Conservation (phyloP, 257 asterid genomes). For the Knoxia roxburghii region DNA sequence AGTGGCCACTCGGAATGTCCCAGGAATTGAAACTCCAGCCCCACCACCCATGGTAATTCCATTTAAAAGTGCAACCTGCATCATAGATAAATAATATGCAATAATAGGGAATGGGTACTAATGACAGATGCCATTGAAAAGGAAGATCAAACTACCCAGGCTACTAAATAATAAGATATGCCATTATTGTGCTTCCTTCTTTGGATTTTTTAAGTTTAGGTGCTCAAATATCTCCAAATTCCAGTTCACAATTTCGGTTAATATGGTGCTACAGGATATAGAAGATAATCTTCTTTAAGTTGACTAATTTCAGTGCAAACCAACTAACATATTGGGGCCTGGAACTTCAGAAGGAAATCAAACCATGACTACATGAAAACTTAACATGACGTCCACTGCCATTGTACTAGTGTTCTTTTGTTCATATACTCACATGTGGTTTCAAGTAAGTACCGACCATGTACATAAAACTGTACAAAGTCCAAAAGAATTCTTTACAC, state of each 20-base stretch:
- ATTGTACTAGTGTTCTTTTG: neutral
- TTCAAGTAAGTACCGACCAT: constrained; percentile 80
- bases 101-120: neutral
- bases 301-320: neutral
- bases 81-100: constrained; percentile 8
- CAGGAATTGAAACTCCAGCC: constrained; percentile 93
- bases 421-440: constrained; percentile 75
- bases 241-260: neutral
- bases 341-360: neutral
- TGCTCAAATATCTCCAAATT: neutral
- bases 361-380: neutral
- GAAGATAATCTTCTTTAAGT: neutral
- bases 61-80: constrained; percentile 89
- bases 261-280: neutral
- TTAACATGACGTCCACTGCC: neutral
- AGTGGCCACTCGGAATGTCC: constrained; percentile 87
- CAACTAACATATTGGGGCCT: neutral
- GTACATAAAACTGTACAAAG: constrained; percentile 53
- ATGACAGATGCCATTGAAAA: neutral
- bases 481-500: constrained; percentile 65
- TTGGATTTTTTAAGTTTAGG: neutral
- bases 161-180: neutral
- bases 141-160: neutral
- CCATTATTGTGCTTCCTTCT: neutral
- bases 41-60: constrained; percentile 99